Base-by-base conservation (phyloP, 768 basidiomycete species). In the Leucocoprinus birnbaumii region DNA sequence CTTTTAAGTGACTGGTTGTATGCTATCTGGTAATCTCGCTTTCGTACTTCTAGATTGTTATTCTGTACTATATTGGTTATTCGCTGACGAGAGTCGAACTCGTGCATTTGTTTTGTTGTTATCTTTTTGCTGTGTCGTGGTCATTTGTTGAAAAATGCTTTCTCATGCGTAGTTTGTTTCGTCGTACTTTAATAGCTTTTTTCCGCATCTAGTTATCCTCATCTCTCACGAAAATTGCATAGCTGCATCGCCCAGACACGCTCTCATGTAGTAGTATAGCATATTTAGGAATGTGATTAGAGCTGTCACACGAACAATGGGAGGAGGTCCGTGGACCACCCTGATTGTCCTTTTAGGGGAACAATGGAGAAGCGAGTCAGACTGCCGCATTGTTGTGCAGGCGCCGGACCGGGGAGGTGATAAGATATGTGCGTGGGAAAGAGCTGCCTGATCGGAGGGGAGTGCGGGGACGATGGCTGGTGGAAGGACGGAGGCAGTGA, bases 1-100 rank as follows among this genome's bases (percentile, higher is more conserved):
- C 31, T 31, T 41, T 48, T 35, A 41, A 45, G 18, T 45, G 52
- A 26, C 26, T 37, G 16, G 51, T 35, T 56, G 58, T 56, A 54
- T 63, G 70, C 64, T 60, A 27, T 56, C 54, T 31, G 48, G 45
- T 59, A 42, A 59, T 49, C 58, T 57, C 53, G 58, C 56, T 64
- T 60, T 59, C 37, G 22, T 34, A 31, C 58, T 37, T 48, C 52
- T 49, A 42, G 56, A 57, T 50, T 56, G 51, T 52, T 52, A 31
- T 34, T 27, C 27, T 52, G 48, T 56, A 49, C 34, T 45, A 44
- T 57, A 38, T 38, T 31, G 5, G 6, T 31, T 31, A 31, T 31
- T 31, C 31, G 31, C 31, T 31, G 31, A 31, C 31, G 31, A 31
- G 22, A 46, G 9, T 46, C 22, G 24, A 24, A 25, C 47, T 19